Evolutionary conservation across 352 stramenopile genomes (phyloP), one percentile per base, ranked within the genome.

Genomic region (Saprolegnia diclina): DNA sequence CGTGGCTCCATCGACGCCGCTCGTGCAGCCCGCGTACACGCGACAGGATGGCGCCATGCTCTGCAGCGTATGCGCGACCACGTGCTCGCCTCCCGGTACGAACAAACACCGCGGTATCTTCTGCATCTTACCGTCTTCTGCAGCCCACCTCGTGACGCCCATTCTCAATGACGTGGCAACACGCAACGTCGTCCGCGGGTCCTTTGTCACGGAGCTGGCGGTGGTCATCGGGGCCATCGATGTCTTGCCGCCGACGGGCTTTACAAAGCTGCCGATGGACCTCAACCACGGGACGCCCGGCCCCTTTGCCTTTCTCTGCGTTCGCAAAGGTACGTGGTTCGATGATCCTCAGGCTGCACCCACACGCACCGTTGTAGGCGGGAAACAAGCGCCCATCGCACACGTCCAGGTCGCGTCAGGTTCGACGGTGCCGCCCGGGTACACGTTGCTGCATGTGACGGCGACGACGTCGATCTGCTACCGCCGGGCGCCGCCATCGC

Each of bases 291-390:
- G 74, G 1, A 72, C 61, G 1, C 16, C 57, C 16, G 75, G 71
- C 0, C 76, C 85, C 56, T 90, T 89, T 68, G 73, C 85, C 44
- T 64, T 73, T 52, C 67, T 94, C 35, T 94, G 84, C 72, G 62
- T 62, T 26, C 53, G 54, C 13, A 45, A 26, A 40, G 63, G 63
- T 69, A 6, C 29, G 5, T 59, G 11, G 11, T 4, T 59, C 35
- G 13, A n/a, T 19, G 42, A 48, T 7, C 1, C 11, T 14, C 3
- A 14, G 18, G n/a, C 21, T 19, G 45, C 45, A 62, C 16, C 54
- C 18, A 11, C 21, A 56, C 57, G 2, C 18, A 7, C 57, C 11
- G 18, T 57, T 16, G 11, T 59, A 72, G 65, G 65, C n/a, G 65
- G 65, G 9, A 44, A 26, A 9, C 16, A 10, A 37, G 37, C 13